These are phyloP conservation scores for Aspergillus viridinutans DNA, from an alignment of 2,329 filamentous ascomycete genomes.

Conservation along the genomic window DNA sequence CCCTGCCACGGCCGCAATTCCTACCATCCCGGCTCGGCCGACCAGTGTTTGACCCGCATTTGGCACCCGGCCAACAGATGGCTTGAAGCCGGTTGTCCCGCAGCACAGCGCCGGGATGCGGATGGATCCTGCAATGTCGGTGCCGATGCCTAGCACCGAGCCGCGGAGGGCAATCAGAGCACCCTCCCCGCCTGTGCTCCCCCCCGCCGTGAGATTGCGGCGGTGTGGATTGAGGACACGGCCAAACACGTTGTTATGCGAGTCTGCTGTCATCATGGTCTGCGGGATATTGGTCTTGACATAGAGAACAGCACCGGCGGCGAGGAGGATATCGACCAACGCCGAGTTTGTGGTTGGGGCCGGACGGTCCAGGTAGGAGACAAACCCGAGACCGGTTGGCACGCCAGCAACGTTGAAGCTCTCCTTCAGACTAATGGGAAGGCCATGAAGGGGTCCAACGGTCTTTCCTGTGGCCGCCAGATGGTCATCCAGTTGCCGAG, in stretches of 20 bases:
- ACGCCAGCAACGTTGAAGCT: slow-evolving; percentile 47
- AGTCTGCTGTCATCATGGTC: slow-evolving; percentile 46
- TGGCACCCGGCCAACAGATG: slow-evolving; percentile 43
- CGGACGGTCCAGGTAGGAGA: slow-evolving; percentile 56
- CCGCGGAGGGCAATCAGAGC: slow-evolving; percentile 57
- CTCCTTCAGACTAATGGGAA: slow-evolving; percentile 54
- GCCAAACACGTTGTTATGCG: slow-evolving; percentile 55
- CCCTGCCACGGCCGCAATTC: slow-evolving; percentile 18
- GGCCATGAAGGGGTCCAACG: slow-evolving; percentile 58
- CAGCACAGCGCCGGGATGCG: slow-evolving; percentile 47
- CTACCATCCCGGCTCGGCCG: slow-evolving; percentile 10
- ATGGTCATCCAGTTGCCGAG: slow-evolving; percentile 46
- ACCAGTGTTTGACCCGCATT: slow-evolving; percentile 44
- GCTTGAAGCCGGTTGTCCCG: slow-evolving; percentile 47
- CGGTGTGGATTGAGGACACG: slow-evolving; percentile 60
- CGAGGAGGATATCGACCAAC: slow-evolving; percentile 54
- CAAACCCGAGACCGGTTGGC: slow-evolving; percentile 55
- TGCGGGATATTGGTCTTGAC: slow-evolving; percentile 67
- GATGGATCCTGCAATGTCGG: slow-evolving; percentile 52
- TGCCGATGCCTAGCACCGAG: slow-evolving; percentile 56
- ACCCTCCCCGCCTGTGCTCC: slow-evolving; percentile 63
- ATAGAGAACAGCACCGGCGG: slow-evolving; percentile 60
- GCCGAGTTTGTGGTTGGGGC: slow-evolving; percentile 49
- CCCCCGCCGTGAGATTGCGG: slow-evolving; percentile 55
- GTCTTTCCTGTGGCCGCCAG: slow-evolving; percentile 37